Percentiles rank a stretch among this genome's conserved stretches.
phyloP scores from a whole-genome alignment of 306 rosid species.

The Vigna radiata region DNA sequence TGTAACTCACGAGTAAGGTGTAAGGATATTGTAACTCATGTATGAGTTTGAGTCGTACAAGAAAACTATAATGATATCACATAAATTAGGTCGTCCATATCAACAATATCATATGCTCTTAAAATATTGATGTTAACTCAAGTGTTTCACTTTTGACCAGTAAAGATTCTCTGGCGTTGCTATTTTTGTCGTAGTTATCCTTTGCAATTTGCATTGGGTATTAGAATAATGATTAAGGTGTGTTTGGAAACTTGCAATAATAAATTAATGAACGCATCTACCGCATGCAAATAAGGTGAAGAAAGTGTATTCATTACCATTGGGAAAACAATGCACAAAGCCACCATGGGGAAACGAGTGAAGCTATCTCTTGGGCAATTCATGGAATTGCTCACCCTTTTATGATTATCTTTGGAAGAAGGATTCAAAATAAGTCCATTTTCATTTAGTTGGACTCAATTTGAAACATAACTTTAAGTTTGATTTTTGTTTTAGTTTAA shows the following conservation, averaged over 20 bases:
- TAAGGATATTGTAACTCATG: slow-evolving; percentile 35
- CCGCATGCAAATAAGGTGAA: slow-evolving; percentile 5
- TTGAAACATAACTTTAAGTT: too few relatives aligned
- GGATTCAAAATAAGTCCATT: too few relatives aligned
- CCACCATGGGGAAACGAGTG: slow-evolving; percentile 10
- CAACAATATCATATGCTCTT: slow-evolving; percentile 47
- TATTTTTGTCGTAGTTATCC: slow-evolving; percentile 52
- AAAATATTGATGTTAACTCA: slow-evolving; percentile 52
- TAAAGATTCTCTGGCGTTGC: slow-evolving; percentile 71
- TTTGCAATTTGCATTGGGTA: slow-evolving; percentile 21
- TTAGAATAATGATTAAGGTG: slow-evolving; percentile 5
- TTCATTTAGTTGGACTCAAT: too few relatives aligned
- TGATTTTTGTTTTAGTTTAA: too few relatives aligned
- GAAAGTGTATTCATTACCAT: not conserved
- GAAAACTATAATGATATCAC: slow-evolving; percentile 43
- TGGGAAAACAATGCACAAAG: slow-evolving; percentile 32
- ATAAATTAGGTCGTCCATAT: slow-evolving; percentile 27
- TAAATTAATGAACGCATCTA: slow-evolving; percentile 25
- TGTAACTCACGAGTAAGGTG: not conserved
- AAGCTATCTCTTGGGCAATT: not conserved
- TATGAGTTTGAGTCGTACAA: slow-evolving; percentile 45
- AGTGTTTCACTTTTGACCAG: slow-evolving; percentile 61
- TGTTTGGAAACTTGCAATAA: slow-evolving; percentile 40
- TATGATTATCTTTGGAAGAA: not conserved
- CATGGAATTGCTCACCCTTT: not conserved